Base-by-base conservation (phyloP, 768 basidiomycete genomes). In the Pholiota molesta region DNA sequence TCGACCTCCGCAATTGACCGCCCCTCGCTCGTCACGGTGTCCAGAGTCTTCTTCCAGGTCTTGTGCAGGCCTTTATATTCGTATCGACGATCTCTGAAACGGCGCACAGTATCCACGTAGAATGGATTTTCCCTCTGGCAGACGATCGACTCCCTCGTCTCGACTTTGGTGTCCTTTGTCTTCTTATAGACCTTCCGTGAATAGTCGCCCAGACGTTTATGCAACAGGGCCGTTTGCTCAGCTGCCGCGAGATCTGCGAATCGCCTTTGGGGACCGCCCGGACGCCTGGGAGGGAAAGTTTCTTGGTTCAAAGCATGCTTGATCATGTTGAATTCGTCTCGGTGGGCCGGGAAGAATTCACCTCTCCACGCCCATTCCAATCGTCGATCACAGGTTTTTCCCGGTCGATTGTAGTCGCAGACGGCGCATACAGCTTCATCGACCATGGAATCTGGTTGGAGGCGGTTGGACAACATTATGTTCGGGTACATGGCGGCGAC, bases 401-500 rank as follows among this genome's bases (percentile, higher is more conserved):
- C 94, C 0, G 97, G 96, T 9, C 96, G 86, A 69, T 99, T 99
- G 74, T 91, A 99, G 76, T 99, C 97, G 77, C 97, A 99, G 1
- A 98, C 95, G 1, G 97, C 97, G 70, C 97, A 99, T 17, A 90
- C 91, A 19, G 97, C 88, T 74, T 99, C 97, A 69, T 96, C 94
- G 10, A 98, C 91, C 79, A 99, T 92, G 1, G 97, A 97, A 76
- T 99, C 97, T 2, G 97, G 97, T 68, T 99, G 97, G 2, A 99
- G 83, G 35, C 97, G 93, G 72, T 99, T 99, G 17, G 96, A 98
- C 81, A 99, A 89, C 97, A 99, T 99, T 86, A 99, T 99, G 75
- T 99, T 99, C 60, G 97, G 97, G 74, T 99, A 99, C 97, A 99
- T 99, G 65, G 97, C 97, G 2, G 97, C 97, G 64, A 99, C 97